Base-by-base conservation (phyloP, 768 basidiomycete genomes). In the Rubroboletus satanas region DNA sequence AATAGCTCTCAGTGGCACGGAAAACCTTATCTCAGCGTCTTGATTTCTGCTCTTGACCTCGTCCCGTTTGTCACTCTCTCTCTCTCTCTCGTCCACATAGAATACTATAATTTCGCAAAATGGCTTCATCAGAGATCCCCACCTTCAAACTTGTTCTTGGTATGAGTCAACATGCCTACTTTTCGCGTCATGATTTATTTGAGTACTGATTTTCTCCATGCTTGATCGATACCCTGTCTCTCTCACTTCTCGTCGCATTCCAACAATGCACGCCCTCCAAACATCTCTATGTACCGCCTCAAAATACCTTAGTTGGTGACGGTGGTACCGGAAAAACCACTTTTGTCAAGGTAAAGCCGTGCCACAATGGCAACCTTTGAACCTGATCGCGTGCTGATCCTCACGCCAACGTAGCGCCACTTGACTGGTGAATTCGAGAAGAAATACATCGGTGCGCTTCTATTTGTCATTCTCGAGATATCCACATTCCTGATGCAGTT, bases 341-440 rank as follows among this genome's bases (percentile, higher is more conserved):
- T 49, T 98, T 97, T 74, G 94, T 98, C 79, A 98, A 98, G 85
- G 92, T 93, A 64, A 47, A 62, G 46, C 26, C 23, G 75, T 69
- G 53, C 59, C 55, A 52, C 62, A 61, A 59, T 48, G 52, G 52
- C 46, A 62, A 61, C 64, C 23, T 51, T 60, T 51, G 52, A 44
- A 55, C 42, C 48, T 64, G 79, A 85, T 87, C 82, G 75, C 66
- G 69, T 77, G 58, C 79, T 84, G 83, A 88, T 86, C 75, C 66
- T 58, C 37, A 32, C 48, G 53, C 60, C 68, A 64, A 60, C 66
- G 42, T 68, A 93, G 92, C 92, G 93, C 73, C 95, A 98, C 77
- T 85, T 96, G 84, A 97, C 94, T 62, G 96, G 96, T 72, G 96
- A 98, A 83, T 98, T 99, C 73, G 96, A 99, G 79, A 99, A 99